Conservation (phyloP, 345 rosid genomes). For the Pseudoturritis turrita region DNA sequence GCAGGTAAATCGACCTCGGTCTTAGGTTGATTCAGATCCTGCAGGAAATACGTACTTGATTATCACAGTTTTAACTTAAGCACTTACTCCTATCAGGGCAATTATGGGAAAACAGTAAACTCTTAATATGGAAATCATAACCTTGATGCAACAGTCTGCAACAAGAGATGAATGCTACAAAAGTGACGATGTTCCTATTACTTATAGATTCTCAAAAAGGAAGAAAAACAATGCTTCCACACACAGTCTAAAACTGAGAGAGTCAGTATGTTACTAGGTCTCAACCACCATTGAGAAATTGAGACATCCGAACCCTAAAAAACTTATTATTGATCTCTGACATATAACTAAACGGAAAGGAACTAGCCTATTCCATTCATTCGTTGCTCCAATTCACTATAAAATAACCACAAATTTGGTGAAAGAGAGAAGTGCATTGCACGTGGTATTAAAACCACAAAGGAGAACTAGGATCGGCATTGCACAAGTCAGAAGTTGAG, state of each 20-base stretch:
- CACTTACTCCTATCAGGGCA: neutral
- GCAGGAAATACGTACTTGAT: conserved; percentile 24
- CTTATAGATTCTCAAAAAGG: neutral
- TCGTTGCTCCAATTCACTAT: neutral
- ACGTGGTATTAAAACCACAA: neutral
- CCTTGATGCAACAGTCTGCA: neutral
- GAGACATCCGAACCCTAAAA: neutral
- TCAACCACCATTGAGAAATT: neutral
- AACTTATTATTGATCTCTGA: neutral
- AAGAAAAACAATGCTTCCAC: neutral
- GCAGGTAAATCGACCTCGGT: conserved; percentile 60
- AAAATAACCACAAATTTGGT: neutral
- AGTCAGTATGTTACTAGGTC: neutral
- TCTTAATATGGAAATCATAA: neutral
- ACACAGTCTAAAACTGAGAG: conserved; percentile 2
- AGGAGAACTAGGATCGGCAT: neutral
- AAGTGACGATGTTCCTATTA: neutral
- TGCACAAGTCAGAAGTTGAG: neutral
- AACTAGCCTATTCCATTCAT: neutral
- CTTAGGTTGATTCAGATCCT: conserved; percentile 91
- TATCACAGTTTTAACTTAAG: conserved; percentile 8
- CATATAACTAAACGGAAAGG: neutral
- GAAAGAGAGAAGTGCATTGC: neutral
- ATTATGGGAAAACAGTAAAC: neutral
- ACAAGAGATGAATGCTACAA: neutral